Conservation (phyloP, 192 early-diverging fungal species). For the Podila minutissima region DNA sequence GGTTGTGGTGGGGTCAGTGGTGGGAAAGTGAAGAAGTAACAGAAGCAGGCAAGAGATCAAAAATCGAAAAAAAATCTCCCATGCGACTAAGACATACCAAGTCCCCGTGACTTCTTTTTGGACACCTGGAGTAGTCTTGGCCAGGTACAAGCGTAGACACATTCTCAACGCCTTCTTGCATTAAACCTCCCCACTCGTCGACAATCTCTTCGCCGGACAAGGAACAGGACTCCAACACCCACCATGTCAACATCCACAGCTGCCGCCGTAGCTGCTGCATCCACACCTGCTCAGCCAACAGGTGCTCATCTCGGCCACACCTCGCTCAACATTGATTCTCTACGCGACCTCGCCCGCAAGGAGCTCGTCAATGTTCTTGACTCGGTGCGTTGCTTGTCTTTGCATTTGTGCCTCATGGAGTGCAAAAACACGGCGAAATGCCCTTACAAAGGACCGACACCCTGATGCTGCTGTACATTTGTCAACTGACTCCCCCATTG, state of each 20-base stretch:
- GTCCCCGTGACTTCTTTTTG: too few relatives aligned
- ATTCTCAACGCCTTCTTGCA: background rate
- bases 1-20: background rate
- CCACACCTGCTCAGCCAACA: slow-evolving; percentile 38
- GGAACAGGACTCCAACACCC: background rate
- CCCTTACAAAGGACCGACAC: too few relatives aligned
- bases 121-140: too few relatives aligned
- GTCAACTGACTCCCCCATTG: background rate
- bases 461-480: too few relatives aligned
- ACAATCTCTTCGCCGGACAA: background rate
- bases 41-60: background rate
- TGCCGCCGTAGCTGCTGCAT: slow-evolving; percentile 46
- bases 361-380: slow-evolving; percentile 78
- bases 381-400: slow-evolving; percentile 58
- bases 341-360: slow-evolving; percentile 70
- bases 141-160: too few relatives aligned
- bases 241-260: slow-evolving; percentile 47
- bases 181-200: background rate
- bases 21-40: background rate
- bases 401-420: too few relatives aligned
- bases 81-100: too few relatives aligned
- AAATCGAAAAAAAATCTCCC: too few relatives aligned
- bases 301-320: slow-evolving; percentile 63
- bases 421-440: too few relatives aligned
- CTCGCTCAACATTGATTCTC: slow-evolving; percentile 58